Evolutionary conservation across 352 stramenopile species (phyloP).

Genomic region (Aphanomyces stellatus): DNA sequence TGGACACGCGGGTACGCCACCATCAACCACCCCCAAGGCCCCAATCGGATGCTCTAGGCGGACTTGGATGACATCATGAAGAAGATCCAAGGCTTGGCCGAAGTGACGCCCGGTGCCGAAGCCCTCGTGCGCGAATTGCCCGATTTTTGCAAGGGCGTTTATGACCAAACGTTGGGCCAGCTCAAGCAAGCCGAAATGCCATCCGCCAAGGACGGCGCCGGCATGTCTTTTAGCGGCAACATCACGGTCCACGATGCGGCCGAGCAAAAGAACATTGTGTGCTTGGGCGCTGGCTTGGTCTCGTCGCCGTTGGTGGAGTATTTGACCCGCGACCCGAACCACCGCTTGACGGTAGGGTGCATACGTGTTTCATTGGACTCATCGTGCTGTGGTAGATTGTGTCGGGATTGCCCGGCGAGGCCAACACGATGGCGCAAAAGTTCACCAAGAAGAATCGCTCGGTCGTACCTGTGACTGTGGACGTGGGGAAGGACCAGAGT

Average conservation of each 20-base stretch:
- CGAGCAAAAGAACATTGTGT: conserved; percentile 78
- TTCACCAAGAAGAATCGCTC: conserved; percentile 36
- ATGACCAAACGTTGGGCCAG: conserved; percentile 47
- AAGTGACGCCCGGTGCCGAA: conserved; percentile 77
- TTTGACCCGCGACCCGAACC: conserved; percentile 55
- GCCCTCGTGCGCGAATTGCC: conserved; percentile 75
- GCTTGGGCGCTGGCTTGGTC: conserved; percentile 80
- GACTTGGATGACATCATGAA: conserved; percentile 77
- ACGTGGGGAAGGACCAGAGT: conserved; percentile 58
- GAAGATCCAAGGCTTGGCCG: conserved; percentile 78
- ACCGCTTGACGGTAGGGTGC: conserved; percentile 38
- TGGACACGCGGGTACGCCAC: conserved; percentile 36
- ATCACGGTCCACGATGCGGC: conserved; percentile 23
- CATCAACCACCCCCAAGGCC: not conserved
- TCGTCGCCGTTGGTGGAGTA: conserved; percentile 81
- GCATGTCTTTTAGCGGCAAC: conserved; percentile 25
- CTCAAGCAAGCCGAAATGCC: no score
- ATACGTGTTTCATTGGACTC: conserved; percentile 12
- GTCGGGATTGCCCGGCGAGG: conserved; percentile 64
- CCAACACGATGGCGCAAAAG: conserved; percentile 55
- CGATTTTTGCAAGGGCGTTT: conserved; percentile 67
- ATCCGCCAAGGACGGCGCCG: conserved; percentile 32
- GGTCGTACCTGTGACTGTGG: conserved; percentile 65
- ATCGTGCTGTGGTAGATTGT: conserved; percentile 29
- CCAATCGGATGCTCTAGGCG: conserved; percentile 18